phyloP scores from a whole-genome alignment of 1,284 basidiomycete species.

The Ceratobasidium sp. region DNA sequence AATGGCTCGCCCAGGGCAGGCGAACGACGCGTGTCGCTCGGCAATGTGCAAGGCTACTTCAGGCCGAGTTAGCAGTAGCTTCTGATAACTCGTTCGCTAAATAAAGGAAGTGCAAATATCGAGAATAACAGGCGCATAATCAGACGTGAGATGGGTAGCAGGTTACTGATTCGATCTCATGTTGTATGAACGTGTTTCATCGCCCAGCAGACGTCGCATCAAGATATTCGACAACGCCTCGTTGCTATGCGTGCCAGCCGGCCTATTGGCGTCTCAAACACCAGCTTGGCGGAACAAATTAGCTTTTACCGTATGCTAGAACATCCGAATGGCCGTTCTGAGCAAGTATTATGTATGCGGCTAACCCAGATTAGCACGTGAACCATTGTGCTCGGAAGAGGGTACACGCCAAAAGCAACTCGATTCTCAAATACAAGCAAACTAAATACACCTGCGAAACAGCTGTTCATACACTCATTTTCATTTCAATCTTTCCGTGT shows the following conservation, averaged over 20 bases:
- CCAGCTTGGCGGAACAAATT: neutral
- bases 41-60: too few species aligned
- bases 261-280: neutral
- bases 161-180: neutral
- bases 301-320: too few species aligned
- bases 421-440: neutral
- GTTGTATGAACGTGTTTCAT: neutral
- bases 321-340: too few species aligned
- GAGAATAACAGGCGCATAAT: neutral
- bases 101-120: neutral
- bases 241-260: neutral
- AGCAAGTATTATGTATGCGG: neutral
- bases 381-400: neutral
- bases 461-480: conserved; percentile 85
- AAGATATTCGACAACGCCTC: neutral
- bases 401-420: neutral
- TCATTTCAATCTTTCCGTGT: conserved; percentile 90
- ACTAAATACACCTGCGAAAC: neutral
- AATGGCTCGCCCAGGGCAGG: neutral
- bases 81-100: neutral
- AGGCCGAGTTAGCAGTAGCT: neutral
- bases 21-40: neutral
- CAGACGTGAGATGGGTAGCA: neutral
- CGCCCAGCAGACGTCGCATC: neutral
- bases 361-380: neutral